Evolutionary conservation across 2,329 filamentous ascomycete species (phyloP).

Genomic region (Rhynchosporium secalis): DNA sequence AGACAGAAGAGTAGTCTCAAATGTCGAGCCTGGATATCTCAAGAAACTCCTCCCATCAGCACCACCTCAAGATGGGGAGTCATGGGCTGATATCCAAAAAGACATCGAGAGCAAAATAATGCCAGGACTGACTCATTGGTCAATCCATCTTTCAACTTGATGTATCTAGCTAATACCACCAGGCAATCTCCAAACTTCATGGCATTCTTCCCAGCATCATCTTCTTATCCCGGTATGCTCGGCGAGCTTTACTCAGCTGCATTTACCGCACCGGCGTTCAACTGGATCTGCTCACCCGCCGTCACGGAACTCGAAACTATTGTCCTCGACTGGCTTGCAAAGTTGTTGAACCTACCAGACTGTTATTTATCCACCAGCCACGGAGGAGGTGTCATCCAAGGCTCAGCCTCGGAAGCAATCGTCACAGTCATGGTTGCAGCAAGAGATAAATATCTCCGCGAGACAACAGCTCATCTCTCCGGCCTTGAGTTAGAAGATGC

Average conservation of each 20-base stretch:
- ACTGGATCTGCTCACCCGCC: conserved; percentile 92
- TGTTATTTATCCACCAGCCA: conserved; percentile 72
- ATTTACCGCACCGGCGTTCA: conserved; percentile 90
- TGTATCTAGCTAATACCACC: conserved; percentile 1
- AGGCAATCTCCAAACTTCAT: conserved; percentile 90
- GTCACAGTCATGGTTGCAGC: conserved; percentile 86
- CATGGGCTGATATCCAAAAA: conserved; percentile 76
- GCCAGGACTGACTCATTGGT: conserved; percentile 89
- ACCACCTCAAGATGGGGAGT: conserved; percentile 66
- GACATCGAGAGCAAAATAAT: conserved; percentile 87
- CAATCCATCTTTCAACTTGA: conserved; percentile 21
- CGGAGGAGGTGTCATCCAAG: conserved; percentile 92
- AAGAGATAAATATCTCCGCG: conserved; percentile 72
- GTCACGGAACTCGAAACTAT: conserved; percentile 93
- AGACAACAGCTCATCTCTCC: conserved; percentile 53
- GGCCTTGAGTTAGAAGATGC: conserved; percentile 67
- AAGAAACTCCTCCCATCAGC: conserved; percentile 70
- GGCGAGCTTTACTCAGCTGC: conserved; percentile 90
- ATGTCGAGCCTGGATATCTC: conserved; percentile 83
- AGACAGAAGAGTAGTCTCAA: conserved; percentile 70
- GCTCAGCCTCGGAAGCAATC: conserved; percentile 84
- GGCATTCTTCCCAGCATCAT: conserved; percentile 87
- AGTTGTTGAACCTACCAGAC: conserved; percentile 69
- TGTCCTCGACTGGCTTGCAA: conserved; percentile 87
- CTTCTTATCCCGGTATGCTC: conserved; percentile 80